These are phyloP conservation scores for Colletotrichum viniferum DNA, from an alignment of 2,329 filamentous ascomycete genomes.

Conservation along the genomic window DNA sequence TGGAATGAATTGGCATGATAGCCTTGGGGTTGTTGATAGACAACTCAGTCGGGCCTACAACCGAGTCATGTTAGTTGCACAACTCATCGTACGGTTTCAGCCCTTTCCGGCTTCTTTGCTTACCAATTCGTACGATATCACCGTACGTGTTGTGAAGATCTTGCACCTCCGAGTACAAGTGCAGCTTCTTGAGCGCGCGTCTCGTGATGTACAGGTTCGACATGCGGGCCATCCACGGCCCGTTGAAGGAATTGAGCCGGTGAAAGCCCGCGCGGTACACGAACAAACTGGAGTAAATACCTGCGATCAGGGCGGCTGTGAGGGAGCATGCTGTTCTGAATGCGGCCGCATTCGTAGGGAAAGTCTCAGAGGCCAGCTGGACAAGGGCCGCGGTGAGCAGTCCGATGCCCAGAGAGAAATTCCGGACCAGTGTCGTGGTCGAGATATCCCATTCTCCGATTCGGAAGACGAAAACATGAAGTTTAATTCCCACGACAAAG, in stretches of 20 bases:
- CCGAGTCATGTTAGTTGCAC: neutral
- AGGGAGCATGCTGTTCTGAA: neutral
- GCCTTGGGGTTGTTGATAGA: constrained; percentile 33
- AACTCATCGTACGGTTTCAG: neutral
- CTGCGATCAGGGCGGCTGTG: neutral
- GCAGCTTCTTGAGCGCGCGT: constrained; percentile 24
- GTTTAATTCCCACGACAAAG: constrained; percentile 9
- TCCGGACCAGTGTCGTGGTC: constrained; percentile 16
- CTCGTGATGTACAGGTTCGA: constrained; percentile 27
- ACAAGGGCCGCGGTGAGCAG: constrained; percentile 1
- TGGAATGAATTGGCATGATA: constrained; percentile 31
- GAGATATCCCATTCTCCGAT: constrained; percentile 30
- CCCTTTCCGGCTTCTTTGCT: neutral
- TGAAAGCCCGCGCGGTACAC: constrained; percentile 28
- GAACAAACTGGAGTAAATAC: constrained; percentile 24
- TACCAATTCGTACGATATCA: constrained; percentile 33
- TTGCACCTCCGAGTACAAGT: constrained; percentile 29
- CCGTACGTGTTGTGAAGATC: constrained; percentile 31
- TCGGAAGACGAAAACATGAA: constrained; percentile 26
- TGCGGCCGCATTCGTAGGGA: neutral
- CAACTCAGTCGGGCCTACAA: constrained; percentile 33
- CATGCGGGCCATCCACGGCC: constrained; percentile 29
- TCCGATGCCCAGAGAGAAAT: neutral
- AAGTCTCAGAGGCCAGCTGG: neutral
- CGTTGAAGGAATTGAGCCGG: constrained; percentile 29